Evolutionary conservation across 1,284 basidiomycete genomes (phyloP).

Genomic region (Cutaneotrichosporon cavernicola): DNA sequence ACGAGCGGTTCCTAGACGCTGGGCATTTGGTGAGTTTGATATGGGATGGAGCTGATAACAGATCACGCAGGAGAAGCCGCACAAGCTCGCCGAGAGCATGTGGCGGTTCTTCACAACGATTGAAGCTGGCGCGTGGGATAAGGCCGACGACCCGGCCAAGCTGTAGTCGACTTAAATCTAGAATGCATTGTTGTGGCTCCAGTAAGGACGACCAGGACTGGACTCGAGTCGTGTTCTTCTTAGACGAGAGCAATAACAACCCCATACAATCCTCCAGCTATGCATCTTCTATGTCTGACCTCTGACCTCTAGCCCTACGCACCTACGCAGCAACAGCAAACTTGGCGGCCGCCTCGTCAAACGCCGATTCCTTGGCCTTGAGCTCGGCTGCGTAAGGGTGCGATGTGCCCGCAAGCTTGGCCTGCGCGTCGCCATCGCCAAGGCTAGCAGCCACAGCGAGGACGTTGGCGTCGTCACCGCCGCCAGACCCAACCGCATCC

Average conservation of each 20-base stretch:
- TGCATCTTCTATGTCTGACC: background rate
- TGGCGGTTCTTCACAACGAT: conserved; percentile 35
- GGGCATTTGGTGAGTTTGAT: conserved; percentile 40
- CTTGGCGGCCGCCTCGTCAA: conserved; percentile 67
- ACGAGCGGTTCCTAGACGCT: conserved; percentile 37
- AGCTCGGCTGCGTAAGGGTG: conserved; percentile 49
- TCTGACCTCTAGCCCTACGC: background rate
- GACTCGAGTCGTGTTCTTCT: no score
- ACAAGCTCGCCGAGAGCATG: conserved; percentile 36
- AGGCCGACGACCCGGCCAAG: conserved; percentile 9
- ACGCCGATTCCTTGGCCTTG: conserved; percentile 40
- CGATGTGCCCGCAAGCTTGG: conserved; percentile 41
- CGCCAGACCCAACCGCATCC: conserved; percentile 64
- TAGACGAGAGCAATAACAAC: no score
- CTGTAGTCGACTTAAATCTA: conserved; percentile 6
- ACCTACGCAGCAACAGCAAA: conserved; percentile 54
- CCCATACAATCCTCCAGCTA: background rate
- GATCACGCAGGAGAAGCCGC: conserved; percentile 44
- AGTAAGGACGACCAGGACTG: background rate
- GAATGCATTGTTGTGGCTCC: background rate
- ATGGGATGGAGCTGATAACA: conserved; percentile 9
- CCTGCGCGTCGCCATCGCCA: conserved; percentile 60
- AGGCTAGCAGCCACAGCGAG: conserved; percentile 70
- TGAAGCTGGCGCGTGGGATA: conserved; percentile 18
- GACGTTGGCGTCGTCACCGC: conserved; percentile 63